These are phyloP conservation scores for Kwoniella shivajii DNA, from an alignment of 1,284 basidiomycete genomes.

Conservation along the genomic window DNA sequence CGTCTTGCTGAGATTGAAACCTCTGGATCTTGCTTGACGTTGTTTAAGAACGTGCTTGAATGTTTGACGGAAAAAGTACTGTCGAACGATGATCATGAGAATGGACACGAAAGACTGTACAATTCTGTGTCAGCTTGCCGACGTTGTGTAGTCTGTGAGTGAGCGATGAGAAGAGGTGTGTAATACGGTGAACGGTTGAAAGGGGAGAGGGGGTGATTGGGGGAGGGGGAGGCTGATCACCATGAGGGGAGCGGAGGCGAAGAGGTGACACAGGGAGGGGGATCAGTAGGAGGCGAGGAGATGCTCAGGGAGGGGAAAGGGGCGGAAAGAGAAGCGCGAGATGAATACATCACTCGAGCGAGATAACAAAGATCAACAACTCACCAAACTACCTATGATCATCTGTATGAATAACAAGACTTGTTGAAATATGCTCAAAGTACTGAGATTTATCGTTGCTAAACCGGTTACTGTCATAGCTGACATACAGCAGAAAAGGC, in stretches of 20 bases:
- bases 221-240: too few relatives aligned
- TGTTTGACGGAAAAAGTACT: constrained; percentile 70
- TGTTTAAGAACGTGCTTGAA: constrained; percentile 68
- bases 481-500: constrained; percentile 57
- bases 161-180: not conserved
- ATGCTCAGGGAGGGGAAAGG: not conserved
- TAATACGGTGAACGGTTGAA: not conserved
- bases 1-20: constrained; percentile 36
- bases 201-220: too few relatives aligned
- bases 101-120: constrained; percentile 47
- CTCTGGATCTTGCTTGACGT: constrained; percentile 50
- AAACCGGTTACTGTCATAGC: constrained; percentile 60
- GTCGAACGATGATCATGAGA: constrained; percentile 53
- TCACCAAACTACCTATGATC: constrained; percentile 50
- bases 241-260: too few relatives aligned
- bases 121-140: too few relatives aligned
- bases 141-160: not conserved
- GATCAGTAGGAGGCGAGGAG: not conserved
- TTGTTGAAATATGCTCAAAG: constrained; percentile 57
- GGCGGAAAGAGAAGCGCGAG: too few relatives aligned
- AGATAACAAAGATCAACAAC: too few relatives aligned
- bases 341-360: too few relatives aligned
- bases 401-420: constrained; percentile 55
- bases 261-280: not conserved
- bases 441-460: constrained; percentile 56